phyloP scores from a whole-genome alignment of 306 rosid species.

The Begonia loranthoides region DNA sequence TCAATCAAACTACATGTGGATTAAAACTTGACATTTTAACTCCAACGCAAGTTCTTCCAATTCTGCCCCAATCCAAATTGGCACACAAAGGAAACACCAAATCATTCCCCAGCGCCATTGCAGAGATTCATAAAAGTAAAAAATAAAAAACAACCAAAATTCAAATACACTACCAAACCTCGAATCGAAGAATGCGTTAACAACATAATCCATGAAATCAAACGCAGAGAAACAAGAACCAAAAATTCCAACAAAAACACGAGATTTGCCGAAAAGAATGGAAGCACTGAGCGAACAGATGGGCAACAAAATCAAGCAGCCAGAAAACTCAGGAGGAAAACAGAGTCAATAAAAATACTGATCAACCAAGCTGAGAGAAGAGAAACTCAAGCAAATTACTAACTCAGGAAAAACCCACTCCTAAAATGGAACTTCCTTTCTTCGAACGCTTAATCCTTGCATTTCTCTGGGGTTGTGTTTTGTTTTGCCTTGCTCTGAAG shows the following conservation, averaged over 20 bases:
- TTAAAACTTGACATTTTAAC: too few species aligned
- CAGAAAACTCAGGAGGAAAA: background rate
- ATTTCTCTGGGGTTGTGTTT: background rate
- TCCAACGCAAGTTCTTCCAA: background rate
- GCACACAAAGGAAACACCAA: background rate
- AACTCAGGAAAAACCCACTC: background rate
- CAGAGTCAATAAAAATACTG: background rate
- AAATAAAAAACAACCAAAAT: too few species aligned
- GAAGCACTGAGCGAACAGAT: background rate
- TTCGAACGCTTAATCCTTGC: background rate
- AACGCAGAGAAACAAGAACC: background rate
- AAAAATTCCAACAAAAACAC: background rate
- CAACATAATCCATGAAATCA: background rate
- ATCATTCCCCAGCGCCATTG: background rate
- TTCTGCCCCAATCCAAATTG: background rate
- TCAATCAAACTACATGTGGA: too few species aligned
- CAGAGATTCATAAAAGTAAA: background rate
- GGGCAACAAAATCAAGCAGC: background rate
- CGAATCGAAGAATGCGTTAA: background rate
- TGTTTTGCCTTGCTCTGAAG: background rate
- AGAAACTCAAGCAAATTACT: background rate
- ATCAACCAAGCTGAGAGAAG: background rate
- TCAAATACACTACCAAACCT: background rate
- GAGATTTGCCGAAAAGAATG: background rate
- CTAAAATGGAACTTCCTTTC: background rate